Evolutionary conservation across 192 early-diverging fungal species (phyloP), one percentile per base, ranked within the genome.

Genomic region (Physocladia obscura): DNA sequence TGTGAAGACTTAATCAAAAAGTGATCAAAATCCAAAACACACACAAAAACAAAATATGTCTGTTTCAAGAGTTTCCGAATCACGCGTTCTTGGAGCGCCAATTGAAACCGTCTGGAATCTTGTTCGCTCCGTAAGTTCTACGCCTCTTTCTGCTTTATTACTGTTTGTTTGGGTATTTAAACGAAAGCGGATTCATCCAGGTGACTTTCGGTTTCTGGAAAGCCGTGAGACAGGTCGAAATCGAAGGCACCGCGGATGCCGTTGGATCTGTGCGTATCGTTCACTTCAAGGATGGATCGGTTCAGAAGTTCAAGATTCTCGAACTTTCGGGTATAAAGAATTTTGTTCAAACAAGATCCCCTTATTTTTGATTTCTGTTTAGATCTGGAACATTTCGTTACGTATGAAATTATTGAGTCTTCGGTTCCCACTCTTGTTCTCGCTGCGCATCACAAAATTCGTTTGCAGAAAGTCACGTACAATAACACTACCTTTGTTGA

Each of bases 251-350:
- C 31, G 50, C 55, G 2, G 64, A 67, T 35, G 50, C 68, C 49
- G 79, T 80, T 39, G 79, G 79, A 6, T 79, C 76, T 8, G 29
- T 74, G 22, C 72, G 79, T 36, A 71, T 71, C 49, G 54, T 80
- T 27, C 77, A 76, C 31, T 80, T 80, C 62, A 80, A 80, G 47
- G 79, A 80, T 47, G 79, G 79, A 19, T 62, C 79, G 21, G 76
- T 80, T 31, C 79, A 80, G 62, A 74, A 62, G 40, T 80, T 47
- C 47, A 65, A 52, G 32, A 65, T 79, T 60, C 68, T 71, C 49
- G 74, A 74, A 61, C 48, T 79, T 6, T 78, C 75, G 13, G 76
- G 57, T 70, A 26, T 24, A 48, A 26, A 27, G 19, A 17, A 8
- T n/a, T 13, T 13, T 13, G n/a, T 62, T 17, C 30, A 3, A 17